phyloP scores from a whole-genome alignment of 2,329 filamentous ascomycete genomes.

The Tolypocladium cylindrosporum region DNA sequence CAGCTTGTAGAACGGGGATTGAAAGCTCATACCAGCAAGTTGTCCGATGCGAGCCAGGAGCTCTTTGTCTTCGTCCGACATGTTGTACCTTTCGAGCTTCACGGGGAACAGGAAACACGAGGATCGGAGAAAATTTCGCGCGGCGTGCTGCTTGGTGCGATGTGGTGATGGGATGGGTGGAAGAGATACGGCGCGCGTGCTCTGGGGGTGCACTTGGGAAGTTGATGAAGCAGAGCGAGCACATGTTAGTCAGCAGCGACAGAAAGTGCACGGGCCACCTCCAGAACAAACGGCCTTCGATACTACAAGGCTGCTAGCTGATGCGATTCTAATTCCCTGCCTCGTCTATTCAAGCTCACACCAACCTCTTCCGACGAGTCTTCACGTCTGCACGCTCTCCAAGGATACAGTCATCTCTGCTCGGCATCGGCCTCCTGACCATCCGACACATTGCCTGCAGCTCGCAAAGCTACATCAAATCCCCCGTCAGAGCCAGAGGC shows the following conservation, averaged over 20 bases:
- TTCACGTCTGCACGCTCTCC: neutral
- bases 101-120: neutral
- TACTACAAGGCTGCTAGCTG: neutral
- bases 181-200: no score
- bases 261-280: no score
- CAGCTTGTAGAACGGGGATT: neutral
- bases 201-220: neutral
- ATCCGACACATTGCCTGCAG: neutral
- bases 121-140: neutral
- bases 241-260: neutral
- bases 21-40: conserved; percentile 32
- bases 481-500: neutral
- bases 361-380: neutral
- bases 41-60: conserved; percentile 43
- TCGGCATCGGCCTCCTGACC: neutral
- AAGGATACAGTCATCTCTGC: neutral
- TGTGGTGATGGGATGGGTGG: neutral
- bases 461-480: neutral
- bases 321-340: neutral
- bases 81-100: conserved; percentile 8
- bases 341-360: neutral
- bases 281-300: neutral
- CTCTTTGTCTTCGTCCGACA: conserved; percentile 41
- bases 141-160: neutral
- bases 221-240: neutral